Base-by-base conservation (phyloP, 306 rosid genomes). In the Dalbergia cultrata region DNA sequence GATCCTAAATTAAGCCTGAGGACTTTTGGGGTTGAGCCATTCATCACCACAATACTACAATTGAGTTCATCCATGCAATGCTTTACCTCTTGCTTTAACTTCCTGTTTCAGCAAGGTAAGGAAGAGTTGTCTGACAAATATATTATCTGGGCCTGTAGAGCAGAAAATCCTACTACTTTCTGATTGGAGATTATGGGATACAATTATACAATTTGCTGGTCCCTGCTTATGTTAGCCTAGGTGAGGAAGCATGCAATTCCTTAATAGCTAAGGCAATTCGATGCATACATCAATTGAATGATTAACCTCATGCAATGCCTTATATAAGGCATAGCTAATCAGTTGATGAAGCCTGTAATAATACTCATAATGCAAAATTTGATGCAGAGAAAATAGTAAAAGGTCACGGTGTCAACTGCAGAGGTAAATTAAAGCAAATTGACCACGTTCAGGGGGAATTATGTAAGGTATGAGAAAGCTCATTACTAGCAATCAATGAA, bases 21-120 rank as follows among this genome's bases (percentile, higher is more conserved):
- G 71, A 95, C 90, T 83, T 95, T 93, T 52, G 99, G 92, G 75
- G 88, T 82, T 60, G 93, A 80, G 16, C 98, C 97, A 31, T 87
- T 90, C 96, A 95, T 91, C 76, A 84, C 88, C 49, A 91, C 99
- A 56, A 95, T 90, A 83, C 92, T 95, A 87, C 99, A 95, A 69
- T 73, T 79, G 26, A 95, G 89, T 87, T 93, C 96, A 67, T 95
- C 97, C 88, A 91, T 67, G 85, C 99, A 95, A 77, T 85, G 92
- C 88, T 90, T 93, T 80, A 85, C 84, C 82, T 95, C 98, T 80
- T 95, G 97, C 85, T 93, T 95, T 85, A 95, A 50, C 83, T 91
- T 95, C 87, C 99, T 95, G 96, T 85, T 84, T 79, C 84, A 83
- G 14, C 64, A 85, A 45, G 35, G 7, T 13, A 70, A 59, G 49